Conservation (phyloP, 805 yeast genomes). For the Saturnispora kantuleensis region DNA sequence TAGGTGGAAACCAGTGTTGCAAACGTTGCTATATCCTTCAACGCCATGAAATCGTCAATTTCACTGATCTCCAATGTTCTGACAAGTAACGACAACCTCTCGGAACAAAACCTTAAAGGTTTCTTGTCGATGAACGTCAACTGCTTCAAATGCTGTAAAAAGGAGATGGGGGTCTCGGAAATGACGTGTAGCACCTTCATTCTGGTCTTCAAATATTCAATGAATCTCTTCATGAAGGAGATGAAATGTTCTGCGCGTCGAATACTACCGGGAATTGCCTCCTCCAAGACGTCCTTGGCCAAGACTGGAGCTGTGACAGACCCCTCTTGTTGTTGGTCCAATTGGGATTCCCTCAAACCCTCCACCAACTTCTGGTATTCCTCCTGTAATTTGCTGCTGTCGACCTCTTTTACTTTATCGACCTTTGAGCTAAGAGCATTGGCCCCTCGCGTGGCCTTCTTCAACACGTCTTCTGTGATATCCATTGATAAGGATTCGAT, state of each 20-base stretch:
- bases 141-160: slow-evolving; percentile 85
- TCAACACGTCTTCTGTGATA: slow-evolving; percentile 79
- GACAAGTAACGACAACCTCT: slow-evolving; percentile 77
- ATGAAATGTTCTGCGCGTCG: slow-evolving; percentile 96
- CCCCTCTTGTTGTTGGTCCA: slow-evolving; percentile 45
- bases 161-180: slow-evolving; percentile 94
- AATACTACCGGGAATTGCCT: slow-evolving; percentile 95
- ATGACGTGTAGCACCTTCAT: slow-evolving; percentile 97
- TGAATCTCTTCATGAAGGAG: slow-evolving; percentile 82
- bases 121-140: slow-evolving; percentile 86
- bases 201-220: slow-evolving; percentile 90
- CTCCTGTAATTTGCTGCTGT: slow-evolving; percentile 72
- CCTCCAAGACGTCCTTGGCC: slow-evolving; percentile 75
- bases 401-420: slow-evolving; percentile 75
- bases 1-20: slow-evolving; percentile 94
- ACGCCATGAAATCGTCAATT: slow-evolving; percentile 84
- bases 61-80: slow-evolving; percentile 81
- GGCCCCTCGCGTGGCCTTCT: slow-evolving; percentile 84
- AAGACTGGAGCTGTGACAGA: slow-evolving; percentile 84
- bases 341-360: slow-evolving; percentile 78
- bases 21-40: slow-evolving; percentile 93
- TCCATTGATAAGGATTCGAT: slow-evolving; percentile 91
- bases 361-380: slow-evolving; percentile 88
- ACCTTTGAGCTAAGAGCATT: slow-evolving; percentile 66
- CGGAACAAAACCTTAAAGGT: slow-evolving; percentile 87